Percentiles rank a stretch among this genome's conserved stretches.
These are phyloP conservation scores for Apiospora koreana DNA, from an alignment of 2,329 filamentous ascomycete genomes.

Conservation along the genomic window DNA sequence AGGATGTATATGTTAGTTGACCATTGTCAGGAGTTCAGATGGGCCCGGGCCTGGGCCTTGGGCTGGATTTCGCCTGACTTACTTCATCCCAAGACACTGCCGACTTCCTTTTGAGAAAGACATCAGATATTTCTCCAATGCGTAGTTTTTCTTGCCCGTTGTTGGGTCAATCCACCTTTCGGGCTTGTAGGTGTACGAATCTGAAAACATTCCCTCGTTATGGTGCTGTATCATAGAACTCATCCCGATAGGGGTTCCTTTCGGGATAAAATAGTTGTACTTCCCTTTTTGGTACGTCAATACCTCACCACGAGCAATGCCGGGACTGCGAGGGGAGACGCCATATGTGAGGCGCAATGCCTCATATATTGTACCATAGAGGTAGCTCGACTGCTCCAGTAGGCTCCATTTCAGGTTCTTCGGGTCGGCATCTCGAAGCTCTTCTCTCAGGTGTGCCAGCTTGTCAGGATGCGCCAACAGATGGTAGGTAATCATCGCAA, in stretches of 20 bases:
- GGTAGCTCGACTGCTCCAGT: conserved; percentile 3
- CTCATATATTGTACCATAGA: conserved; percentile 12
- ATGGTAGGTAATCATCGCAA: background rate
- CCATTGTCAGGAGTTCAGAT: background rate
- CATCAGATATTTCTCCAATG: conserved; percentile 7
- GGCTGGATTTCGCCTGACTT: background rate
- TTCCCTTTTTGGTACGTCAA: conserved; percentile 1
- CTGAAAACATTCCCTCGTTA: conserved; percentile 27
- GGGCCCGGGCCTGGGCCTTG: no score
- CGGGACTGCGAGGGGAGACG: conserved; percentile 11
- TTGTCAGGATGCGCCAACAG: background rate
- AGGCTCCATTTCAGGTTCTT: background rate
- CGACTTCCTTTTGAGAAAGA: conserved; percentile 3
- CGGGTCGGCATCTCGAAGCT: background rate
- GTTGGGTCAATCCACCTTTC: conserved; percentile 12
- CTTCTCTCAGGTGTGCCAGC: background rate
- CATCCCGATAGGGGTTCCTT: conserved; percentile 33
- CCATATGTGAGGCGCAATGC: conserved; percentile 11
- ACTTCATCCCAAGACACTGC: background rate
- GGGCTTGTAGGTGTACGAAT: conserved; percentile 20
- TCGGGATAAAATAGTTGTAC: background rate
- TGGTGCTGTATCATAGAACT: conserved; percentile 34
- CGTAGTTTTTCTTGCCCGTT: conserved; percentile 9
- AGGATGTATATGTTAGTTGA: background rate
- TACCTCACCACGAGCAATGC: conserved; percentile 9